Conservation (phyloP, 2,329 filamentous ascomycete species). For the Fusarium transvaalense region DNA sequence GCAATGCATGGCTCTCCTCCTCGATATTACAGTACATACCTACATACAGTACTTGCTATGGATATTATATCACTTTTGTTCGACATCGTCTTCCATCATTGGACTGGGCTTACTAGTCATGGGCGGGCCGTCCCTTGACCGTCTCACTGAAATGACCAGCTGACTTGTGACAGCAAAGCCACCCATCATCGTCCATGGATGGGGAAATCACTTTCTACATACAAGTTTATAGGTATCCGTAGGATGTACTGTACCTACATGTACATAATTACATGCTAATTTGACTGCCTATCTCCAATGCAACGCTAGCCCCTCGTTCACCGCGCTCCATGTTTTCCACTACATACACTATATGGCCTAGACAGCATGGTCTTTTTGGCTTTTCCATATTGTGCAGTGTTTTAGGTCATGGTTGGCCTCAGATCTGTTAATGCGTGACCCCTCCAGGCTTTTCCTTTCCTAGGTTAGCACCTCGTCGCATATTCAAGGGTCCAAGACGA, state of each 20-base stretch:
- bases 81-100: constrained; percentile 14
- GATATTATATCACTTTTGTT: constrained; percentile 7
- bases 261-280: constrained; percentile 1
- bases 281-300: constrained; percentile 28
- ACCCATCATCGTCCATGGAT: neutral
- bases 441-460: constrained; percentile 40
- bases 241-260: neutral
- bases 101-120: constrained; percentile 36
- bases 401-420: constrained; percentile 42
- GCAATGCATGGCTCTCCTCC: constrained; percentile 1
- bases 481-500: constrained; percentile 34
- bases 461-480: constrained; percentile 39
- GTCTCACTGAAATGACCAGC: constrained; percentile 37
- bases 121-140: constrained; percentile 48
- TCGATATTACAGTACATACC: neutral
- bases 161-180: constrained; percentile 30
- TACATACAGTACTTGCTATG: neutral
- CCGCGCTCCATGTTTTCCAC: constrained; percentile 24
- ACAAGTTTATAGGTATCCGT: neutral
- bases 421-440: constrained; percentile 45
- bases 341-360: too few relatives aligned
- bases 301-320: constrained; percentile 26
- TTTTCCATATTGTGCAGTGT: constrained; percentile 6
- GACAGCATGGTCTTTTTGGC: constrained; percentile 6
- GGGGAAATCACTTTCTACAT: neutral